These are phyloP conservation scores for Penicillium sp. DNA, from an alignment of 2,329 filamentous ascomycete species.

Conservation along the genomic window DNA sequence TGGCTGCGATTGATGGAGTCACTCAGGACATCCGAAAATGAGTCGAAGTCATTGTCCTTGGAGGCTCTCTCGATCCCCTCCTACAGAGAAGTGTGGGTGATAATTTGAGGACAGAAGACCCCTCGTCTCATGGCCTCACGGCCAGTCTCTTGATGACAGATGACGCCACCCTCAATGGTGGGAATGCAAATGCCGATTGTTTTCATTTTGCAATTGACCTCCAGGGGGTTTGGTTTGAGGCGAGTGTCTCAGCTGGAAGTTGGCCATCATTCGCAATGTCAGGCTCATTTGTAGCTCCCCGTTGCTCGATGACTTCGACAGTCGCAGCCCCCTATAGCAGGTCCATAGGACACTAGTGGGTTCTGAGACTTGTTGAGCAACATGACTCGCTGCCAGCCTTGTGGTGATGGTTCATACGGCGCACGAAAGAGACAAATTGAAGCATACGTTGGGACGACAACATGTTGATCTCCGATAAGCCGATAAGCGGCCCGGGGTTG, in stretches of 20 bases:
- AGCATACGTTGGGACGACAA: no score
- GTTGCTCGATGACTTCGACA: no score
- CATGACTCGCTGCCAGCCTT: no score
- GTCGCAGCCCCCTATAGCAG: no score
- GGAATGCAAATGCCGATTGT: slow-evolving; percentile 5
- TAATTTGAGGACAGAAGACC: slow-evolving; percentile 9
- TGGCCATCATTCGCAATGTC: no score
- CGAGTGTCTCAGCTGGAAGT: neutral
- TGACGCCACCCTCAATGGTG: slow-evolving; percentile 2
- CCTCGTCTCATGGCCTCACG: slow-evolving; percentile 5
- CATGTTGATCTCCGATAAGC: slow-evolving; percentile 12
- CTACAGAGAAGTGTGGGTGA: slow-evolving; percentile 10
- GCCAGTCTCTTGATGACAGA: slow-evolving; percentile 10
- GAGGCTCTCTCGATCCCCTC: slow-evolving; percentile 5
- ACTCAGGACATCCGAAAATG: neutral
- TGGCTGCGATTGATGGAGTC: slow-evolving; percentile 11
- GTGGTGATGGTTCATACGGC: no score
- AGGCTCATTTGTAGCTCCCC: no score
- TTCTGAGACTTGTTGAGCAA: no score
- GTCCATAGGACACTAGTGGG: no score
- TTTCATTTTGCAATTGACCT: neutral
- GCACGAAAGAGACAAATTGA: neutral
- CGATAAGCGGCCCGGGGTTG: slow-evolving; percentile 5
- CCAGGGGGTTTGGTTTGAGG: neutral
- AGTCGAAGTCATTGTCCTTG: neutral